These are phyloP conservation scores for Astraeus odoratus DNA, from an alignment of 768 basidiomycete genomes.

Conservation along the genomic window DNA sequence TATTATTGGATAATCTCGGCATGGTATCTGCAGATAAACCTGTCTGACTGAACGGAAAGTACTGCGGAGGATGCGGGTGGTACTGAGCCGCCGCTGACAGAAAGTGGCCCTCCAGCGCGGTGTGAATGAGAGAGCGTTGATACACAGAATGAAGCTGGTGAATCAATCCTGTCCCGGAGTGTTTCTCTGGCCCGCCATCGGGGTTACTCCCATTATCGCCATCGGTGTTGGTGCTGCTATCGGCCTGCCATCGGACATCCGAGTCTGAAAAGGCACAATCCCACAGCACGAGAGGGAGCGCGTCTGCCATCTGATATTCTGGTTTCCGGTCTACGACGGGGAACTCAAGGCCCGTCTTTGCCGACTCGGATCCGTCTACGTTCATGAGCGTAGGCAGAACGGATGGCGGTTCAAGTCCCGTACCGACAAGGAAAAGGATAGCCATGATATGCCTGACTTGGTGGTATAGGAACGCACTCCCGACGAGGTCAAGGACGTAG, in stretches of 20 bases:
- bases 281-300: constrained; percentile 87
- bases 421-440: constrained; percentile 80
- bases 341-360: constrained; percentile 20
- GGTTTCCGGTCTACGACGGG: constrained; percentile 68
- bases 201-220: constrained; percentile 28
- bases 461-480: constrained; percentile 89
- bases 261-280: constrained; percentile 68
- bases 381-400: constrained; percentile 73
- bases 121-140: constrained; percentile 56
- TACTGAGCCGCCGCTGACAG: constrained; percentile 46
- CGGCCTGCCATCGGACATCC: constrained; percentile 66
- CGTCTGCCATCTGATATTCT: constrained; percentile 90
- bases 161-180: constrained; percentile 34
- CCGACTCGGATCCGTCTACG: constrained; percentile 33
- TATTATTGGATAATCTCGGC: constrained; percentile 9
- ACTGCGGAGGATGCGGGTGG: constrained; percentile 36
- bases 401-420: constrained; percentile 66
- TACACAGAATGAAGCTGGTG: constrained; percentile 48
- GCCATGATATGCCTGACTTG: constrained; percentile 96
- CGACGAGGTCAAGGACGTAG: constrained; percentile 78
- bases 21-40: constrained; percentile 15
- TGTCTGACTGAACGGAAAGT: constrained; percentile 31
- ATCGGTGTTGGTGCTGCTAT: neutral
- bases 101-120: constrained; percentile 61
- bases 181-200: constrained; percentile 12